These are phyloP conservation scores for Rhytidiadelphus loreus DNA, from an alignment of 225 moss, liverwort and hornwort genomes.

Conservation along the genomic window DNA sequence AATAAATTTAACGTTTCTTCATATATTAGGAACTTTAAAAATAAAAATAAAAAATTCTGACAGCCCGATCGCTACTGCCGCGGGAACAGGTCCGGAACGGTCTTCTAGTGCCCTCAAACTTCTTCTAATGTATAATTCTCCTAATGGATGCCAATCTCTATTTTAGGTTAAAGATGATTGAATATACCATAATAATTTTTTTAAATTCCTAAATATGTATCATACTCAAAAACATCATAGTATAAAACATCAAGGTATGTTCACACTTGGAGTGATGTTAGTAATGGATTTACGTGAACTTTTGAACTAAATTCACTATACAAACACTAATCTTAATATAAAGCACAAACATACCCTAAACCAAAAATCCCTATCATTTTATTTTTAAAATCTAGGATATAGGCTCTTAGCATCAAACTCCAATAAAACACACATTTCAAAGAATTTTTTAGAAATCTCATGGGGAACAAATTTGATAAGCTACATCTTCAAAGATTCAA, in stretches of 20 bases:
- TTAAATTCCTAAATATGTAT: neutral
- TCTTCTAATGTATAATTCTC: too few species aligned
- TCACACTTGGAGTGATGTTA: accelerated
- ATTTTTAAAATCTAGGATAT: too few species aligned
- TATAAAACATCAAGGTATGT: neutral
- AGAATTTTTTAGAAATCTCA: too few species aligned
- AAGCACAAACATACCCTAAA: neutral
- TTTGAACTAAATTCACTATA: neutral
- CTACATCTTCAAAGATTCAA: neutral
- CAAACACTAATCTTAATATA: neutral
- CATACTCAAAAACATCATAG: neutral
- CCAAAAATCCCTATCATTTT: too few species aligned
- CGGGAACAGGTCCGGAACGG: too few species aligned
- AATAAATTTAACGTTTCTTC: too few species aligned
- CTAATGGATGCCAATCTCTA: accelerated
- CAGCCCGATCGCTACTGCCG: too few species aligned
- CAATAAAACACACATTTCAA: neutral
- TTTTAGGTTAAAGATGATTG: neutral
- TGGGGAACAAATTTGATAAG: neutral
- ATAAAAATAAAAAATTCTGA: too few species aligned
- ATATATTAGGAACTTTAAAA: too few species aligned
- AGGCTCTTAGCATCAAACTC: neutral
- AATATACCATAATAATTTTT: too few species aligned
- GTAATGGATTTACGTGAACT: neutral
- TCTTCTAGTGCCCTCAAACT: too few species aligned